Base-by-base conservation (phyloP, 2,329 filamentous ascomycete genomes). In the Alternaria dauci region DNA sequence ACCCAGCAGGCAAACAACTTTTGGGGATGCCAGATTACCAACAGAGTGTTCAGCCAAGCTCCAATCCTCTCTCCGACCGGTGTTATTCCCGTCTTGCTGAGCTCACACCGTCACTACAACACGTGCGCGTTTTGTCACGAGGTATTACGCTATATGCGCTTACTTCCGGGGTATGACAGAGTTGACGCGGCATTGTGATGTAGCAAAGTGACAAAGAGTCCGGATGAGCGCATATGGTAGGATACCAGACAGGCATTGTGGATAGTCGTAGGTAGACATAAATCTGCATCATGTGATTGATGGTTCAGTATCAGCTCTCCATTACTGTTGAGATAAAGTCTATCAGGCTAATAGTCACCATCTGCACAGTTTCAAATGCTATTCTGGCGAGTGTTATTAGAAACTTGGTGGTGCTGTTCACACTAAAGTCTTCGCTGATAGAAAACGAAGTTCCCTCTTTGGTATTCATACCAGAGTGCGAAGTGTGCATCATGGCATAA, bases 401-500 rank as follows among this genome's bases (percentile, higher is more conserved):
- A 12, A 54, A 54, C 25, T 46, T 25, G 12, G 50, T 26, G 23
- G 55, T 18, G 7, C 16, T 46, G 41, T 38, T 47, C 39, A 20
- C 28, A 18, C 16, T 26, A 4, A 38, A 34, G 26, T 30, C 50
- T 26, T 32, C 38, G 39, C 39, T 46, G 5, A 23, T 54, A 20
- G 39, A 20, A 12, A 58, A 32, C 5, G 55, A 41, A 4, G 55
- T 58, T 3, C 86, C 88, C 70, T 91, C 88, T 66, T 90, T 88
- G 1, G 83, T 83, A 70, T 89, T 90, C 30, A 82, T 82, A 5
- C 89, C 88, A 42, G 84, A 78, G 2, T 90, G 78, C 11, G 3
- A 48, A 34, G 44, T 8, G 2, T 23, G n/a, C 20, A 18, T 18
- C 5, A 41, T 41, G 36, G 38, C 38, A 41, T 18, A 41, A 23